Evolutionary conservation across 768 basidiomycete genomes (phyloP).

Genomic region (Lyophyllum shimeji): DNA sequence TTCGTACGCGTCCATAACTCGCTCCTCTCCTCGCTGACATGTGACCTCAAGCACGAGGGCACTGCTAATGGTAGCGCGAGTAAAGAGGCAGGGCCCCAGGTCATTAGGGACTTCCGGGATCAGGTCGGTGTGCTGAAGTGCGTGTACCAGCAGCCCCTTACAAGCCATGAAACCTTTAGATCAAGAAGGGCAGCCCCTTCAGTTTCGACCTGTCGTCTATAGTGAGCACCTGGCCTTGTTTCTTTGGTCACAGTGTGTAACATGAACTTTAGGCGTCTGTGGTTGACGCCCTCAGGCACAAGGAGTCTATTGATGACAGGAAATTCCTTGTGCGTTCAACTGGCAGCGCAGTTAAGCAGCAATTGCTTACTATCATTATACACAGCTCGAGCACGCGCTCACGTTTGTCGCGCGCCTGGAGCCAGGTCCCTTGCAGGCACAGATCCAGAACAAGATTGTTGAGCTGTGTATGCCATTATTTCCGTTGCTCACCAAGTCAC

Average conservation of each 20-base stretch:
- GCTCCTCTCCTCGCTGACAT: background rate
- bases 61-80: constrained; percentile 6
- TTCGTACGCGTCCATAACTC: background rate
- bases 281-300: constrained; percentile 60
- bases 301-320: constrained; percentile 70
- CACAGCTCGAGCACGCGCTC: constrained; percentile 71
- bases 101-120: constrained; percentile 41
- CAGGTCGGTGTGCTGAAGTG: constrained; percentile 27
- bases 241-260: background rate
- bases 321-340: constrained; percentile 61
- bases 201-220: constrained; percentile 38
- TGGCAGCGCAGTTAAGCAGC: background rate
- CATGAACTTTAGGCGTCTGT: constrained; percentile 45
- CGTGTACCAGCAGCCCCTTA: background rate
- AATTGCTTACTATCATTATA: background rate
- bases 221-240: constrained; percentile 30
- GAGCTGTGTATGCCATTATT: constrained; percentile 50
- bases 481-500: background rate
- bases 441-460: constrained; percentile 47
- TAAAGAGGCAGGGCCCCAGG: constrained; percentile 22
- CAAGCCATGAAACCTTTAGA: constrained; percentile 23
- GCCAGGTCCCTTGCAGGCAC: constrained; percentile 37
- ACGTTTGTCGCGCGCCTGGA: constrained; percentile 61
- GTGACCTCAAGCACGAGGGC: constrained; percentile 15
- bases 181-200: constrained; percentile 42